A percentile compares a stretch with the other conserved stretches of the same genome.
These are phyloP conservation scores for Lipomyces spencermartinsiae DNA, from an alignment of 805 yeast genomes.

Conservation along the genomic window DNA sequence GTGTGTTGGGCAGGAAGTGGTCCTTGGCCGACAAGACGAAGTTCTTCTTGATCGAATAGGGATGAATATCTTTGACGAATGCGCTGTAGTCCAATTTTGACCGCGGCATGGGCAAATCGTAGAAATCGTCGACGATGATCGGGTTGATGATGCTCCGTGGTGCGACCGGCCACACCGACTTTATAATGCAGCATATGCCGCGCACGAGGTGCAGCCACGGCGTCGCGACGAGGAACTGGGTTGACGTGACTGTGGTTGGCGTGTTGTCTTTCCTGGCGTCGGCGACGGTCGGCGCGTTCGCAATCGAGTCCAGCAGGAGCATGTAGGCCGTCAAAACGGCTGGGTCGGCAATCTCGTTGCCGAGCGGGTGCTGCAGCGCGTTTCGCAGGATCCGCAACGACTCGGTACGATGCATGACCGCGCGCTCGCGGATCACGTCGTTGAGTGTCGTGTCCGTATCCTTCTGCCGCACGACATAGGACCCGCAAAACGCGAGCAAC, in stretches of 20 bases:
- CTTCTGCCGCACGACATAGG: conserved; percentile 74
- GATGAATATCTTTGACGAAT: conserved; percentile 22
- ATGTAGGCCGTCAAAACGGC: conserved; percentile 93
- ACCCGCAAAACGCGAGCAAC: conserved; percentile 86
- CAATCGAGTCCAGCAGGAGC: conserved; percentile 80
- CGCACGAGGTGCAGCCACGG: conserved; percentile 98
- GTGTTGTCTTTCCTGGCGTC: conserved; percentile 63
- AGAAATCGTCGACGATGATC: conserved; percentile 82
- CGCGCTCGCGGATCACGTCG: conserved; percentile 12
- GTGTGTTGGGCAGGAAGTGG: neutral
- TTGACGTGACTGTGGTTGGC: conserved; percentile 55
- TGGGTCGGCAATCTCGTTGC: conserved; percentile 76
- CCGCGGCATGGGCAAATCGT: conserved; percentile 60
- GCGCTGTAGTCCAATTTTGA: conserved; percentile 40
- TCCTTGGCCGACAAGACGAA: conserved; percentile 17
- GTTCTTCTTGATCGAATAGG: conserved; percentile 17
- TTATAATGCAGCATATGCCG: conserved; percentile 93
- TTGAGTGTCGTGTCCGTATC: neutral
- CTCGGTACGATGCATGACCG: conserved; percentile 73
- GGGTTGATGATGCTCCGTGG: conserved; percentile 69
- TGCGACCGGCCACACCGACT: conserved; percentile 94
- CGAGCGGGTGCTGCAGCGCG: conserved; percentile 77
- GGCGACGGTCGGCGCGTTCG: conserved; percentile 15
- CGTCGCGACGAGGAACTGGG: conserved; percentile 78
- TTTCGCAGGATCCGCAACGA: conserved; percentile 81